Evolutionary conservation across 768 basidiomycete genomes (phyloP).

Genomic region (Trametes sanguinea): DNA sequence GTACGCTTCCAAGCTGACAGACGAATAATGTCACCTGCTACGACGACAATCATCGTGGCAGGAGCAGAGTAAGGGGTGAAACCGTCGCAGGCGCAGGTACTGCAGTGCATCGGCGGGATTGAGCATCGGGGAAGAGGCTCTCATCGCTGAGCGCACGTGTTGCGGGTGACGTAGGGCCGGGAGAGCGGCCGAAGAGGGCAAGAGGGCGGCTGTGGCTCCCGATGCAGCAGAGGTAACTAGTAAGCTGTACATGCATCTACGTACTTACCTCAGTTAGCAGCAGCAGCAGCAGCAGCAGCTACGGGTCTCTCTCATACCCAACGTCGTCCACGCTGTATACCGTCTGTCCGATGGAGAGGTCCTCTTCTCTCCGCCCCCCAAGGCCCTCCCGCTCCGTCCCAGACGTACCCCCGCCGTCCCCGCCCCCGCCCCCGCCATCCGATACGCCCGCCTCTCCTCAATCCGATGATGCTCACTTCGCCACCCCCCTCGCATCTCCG

Average conservation of each 20-base stretch:
- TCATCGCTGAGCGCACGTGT: constrained; percentile 9
- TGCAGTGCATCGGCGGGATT: no score
- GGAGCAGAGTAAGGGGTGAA: no score
- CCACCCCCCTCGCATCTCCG: constrained; percentile 24
- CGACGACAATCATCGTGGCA: no score
- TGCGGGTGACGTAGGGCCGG: not conserved
- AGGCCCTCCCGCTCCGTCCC: constrained; percentile 17
- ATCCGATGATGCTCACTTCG: constrained; percentile 17
- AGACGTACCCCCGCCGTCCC: constrained; percentile 6
- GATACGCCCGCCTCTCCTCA: constrained; percentile 11
- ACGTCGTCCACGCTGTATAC: constrained; percentile 4
- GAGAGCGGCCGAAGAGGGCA: not conserved
- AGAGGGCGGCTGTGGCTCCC: constrained; percentile 5
- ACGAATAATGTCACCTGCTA: no score
- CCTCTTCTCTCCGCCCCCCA: constrained; percentile 15
- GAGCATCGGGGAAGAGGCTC: not conserved
- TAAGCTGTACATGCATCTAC: no score
- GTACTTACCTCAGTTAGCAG: no score
- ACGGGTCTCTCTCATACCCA: not conserved
- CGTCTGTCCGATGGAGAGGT: constrained; percentile 18
- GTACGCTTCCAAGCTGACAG: not conserved
- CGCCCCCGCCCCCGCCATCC: not conserved
- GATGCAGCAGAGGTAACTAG: no score
- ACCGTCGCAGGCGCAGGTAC: no score
- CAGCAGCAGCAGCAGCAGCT: no score